Base-by-base conservation (phyloP, 2,329 filamentous ascomycete species). In the Aspergillus ustus region DNA sequence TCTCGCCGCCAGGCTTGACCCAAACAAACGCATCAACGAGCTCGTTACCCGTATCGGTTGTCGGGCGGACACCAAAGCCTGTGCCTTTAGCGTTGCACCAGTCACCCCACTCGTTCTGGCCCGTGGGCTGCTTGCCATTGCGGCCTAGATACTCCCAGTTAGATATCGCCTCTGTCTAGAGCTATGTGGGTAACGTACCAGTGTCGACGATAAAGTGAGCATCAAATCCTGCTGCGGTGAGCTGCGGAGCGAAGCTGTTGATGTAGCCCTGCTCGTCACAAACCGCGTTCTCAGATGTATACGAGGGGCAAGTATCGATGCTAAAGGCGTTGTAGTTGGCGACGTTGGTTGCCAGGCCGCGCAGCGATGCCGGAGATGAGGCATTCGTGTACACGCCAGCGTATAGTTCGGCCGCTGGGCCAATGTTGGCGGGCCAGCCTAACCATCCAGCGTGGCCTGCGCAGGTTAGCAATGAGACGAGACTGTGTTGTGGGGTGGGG, bases 11-110 rank as follows among this genome's bases (percentile, higher is more conserved):
- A 4, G 88, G 88, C 82, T 90, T 91, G 67, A 90, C 79, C 88
- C 88, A 90, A 60, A 90, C 88, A 66, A 90, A 88, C 45, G 88
- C 87, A 72, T 91, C 89, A 37, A 84, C 80, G 19, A 88, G 78
- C 1, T 76, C 71, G 64, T 87, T 82, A 15, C 84, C 85, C 8
- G 88, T 90, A 70, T 85, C 79, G n/a, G 86, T 81, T 3, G 84
- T 84, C 1, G 87, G 87, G n/a, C 86, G 83, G n/a, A 76, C 75
- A 62, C 88, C 89, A 63, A 89, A 90, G 7, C 88, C 88, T 61
- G 87, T 84, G 34, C 83, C 84, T 52, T 79, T 82, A 63, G 88
- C 81, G 70, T 89, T 90, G 80, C 88, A 90, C 88, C 88, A 90
- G 72, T 90, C 82, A 46, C 87, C 87, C 86, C 87, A 89, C 29